Percentiles rank a stretch among this genome's conserved stretches.
Evolutionary conservation across 1,139 yeast genomes (phyloP).

Genomic region (Nakaseomyces kungkrabaensis): DNA sequence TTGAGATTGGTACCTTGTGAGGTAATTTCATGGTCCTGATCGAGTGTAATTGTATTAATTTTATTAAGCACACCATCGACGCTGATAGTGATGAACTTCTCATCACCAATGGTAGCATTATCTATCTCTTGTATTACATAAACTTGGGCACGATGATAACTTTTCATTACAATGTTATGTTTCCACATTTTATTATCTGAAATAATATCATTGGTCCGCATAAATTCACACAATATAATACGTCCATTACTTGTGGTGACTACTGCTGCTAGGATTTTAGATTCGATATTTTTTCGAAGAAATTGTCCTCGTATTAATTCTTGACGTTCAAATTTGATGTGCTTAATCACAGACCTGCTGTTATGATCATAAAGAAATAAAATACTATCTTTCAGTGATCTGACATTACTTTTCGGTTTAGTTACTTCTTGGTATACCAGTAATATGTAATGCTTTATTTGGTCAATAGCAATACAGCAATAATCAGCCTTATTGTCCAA

Average conservation of each 20-base stretch:
- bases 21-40: conserved; percentile 9
- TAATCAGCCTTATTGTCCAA: not conserved
- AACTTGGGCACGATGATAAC: conserved; percentile 15
- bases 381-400: not conserved
- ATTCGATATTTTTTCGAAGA: not conserved
- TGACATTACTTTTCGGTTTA: not conserved
- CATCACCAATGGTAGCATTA: conserved; percentile 6
- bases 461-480: not conserved
- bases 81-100: conserved; percentile 15
- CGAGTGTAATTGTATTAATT: conserved; percentile 14
- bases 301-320: not conserved
- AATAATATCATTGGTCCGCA: conserved; percentile 13
- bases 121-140: conserved; percentile 10
- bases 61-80: conserved; percentile 15
- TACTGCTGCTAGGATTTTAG: not conserved
- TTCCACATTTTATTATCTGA: conserved; percentile 7
- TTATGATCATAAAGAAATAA: not conserved
- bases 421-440: not conserved
- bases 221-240: conserved; percentile 10
- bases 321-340: not conserved
- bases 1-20: conserved; percentile 4
- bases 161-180: conserved; percentile 16
- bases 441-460: not conserved
- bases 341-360: not conserved
- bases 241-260: conserved; percentile 18